Conservation (phyloP, 2,329 filamentous ascomycete genomes). For the Alternaria viburni region DNA sequence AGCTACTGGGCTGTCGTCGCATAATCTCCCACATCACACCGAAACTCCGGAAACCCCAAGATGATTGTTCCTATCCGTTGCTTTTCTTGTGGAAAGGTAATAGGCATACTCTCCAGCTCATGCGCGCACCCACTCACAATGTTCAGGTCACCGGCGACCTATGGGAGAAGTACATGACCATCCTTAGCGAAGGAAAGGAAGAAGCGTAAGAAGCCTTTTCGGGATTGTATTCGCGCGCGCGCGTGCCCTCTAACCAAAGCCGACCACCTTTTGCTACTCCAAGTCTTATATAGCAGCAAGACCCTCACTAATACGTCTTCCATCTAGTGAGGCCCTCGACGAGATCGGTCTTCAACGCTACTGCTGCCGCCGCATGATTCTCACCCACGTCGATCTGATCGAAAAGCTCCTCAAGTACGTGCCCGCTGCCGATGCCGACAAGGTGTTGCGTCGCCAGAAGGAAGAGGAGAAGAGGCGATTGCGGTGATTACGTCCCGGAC, state of each 20-base stretch:
- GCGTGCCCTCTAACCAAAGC: not conserved
- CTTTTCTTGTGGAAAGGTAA: constrained; percentile 98
- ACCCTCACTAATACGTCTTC: constrained; percentile 12
- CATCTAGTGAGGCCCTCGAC: constrained; percentile 87
- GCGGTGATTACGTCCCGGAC: constrained; percentile 13
- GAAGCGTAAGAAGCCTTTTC: constrained; percentile 40
- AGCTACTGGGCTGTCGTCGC: not conserved
- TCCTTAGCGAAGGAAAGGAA: constrained; percentile 71
- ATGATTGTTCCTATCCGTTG: constrained; percentile 99
- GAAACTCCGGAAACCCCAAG: constrained; percentile 46
- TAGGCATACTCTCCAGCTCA: constrained; percentile 20
- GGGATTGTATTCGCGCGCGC: not conserved
- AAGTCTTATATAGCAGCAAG: not conserved
- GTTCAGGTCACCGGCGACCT: constrained; percentile 90
- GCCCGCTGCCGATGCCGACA: constrained; percentile 19
- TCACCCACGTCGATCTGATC: constrained; percentile 98
- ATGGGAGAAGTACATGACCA: constrained; percentile 92
- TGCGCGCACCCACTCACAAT: constrained; percentile 32
- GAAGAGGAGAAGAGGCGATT: not conserved
- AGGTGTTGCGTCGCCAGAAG: not conserved
- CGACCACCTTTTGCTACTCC: not conserved
- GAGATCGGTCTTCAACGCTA: constrained; percentile 91
- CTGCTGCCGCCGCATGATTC: constrained; percentile 98
- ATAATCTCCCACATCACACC: not conserved
- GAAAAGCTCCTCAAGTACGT: constrained; percentile 81